phyloP scores from a whole-genome alignment of 495 filamentous ascomycete genomes.

The Aspergillus avenaceus region DNA sequence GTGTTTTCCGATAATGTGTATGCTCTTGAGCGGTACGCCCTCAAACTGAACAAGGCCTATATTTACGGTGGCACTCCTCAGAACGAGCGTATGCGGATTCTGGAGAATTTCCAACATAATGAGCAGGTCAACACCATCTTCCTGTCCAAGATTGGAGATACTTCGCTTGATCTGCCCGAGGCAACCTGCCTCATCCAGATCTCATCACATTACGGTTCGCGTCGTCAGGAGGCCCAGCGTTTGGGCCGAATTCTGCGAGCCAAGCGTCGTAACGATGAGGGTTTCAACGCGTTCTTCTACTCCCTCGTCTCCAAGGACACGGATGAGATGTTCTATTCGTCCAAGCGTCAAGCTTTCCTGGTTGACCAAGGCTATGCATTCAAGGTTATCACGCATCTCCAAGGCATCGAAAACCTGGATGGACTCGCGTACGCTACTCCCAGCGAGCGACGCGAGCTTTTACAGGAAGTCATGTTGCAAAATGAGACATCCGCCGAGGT shows the following conservation, averaged over 20 bases:
- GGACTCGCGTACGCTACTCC: constrained; percentile 77
- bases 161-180: constrained; percentile 92
- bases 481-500: constrained; percentile 76
- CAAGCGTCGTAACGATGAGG: constrained; percentile 95
- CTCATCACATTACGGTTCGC: constrained; percentile 95
- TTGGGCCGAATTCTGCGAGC: constrained; percentile 93
- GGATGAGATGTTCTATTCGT: constrained; percentile 96
- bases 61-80: constrained; percentile 92
- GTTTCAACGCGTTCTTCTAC: constrained; percentile 99
- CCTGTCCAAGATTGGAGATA: constrained; percentile 97
- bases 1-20: constrained; percentile 99
- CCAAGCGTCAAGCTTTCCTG: constrained; percentile 94
- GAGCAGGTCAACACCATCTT: constrained; percentile 92
- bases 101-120: constrained; percentile 97
- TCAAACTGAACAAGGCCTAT: constrained; percentile 80
- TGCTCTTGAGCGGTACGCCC: constrained; percentile 80
- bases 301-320: constrained; percentile 96
- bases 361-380: constrained; percentile 99
- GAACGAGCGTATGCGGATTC: constrained; percentile 78
- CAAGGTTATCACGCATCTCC: constrained; percentile 96
- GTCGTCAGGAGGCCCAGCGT: constrained; percentile 93
- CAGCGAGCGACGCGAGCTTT: constrained; percentile 78
- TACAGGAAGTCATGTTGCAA: constrained; percentile 88
- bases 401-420: constrained; percentile 80
- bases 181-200: constrained; percentile 98